Evolutionary conservation across 805 yeast genomes (phyloP), one percentile per base, ranked within the genome.

Genomic region (Starmera amethionina): DNA sequence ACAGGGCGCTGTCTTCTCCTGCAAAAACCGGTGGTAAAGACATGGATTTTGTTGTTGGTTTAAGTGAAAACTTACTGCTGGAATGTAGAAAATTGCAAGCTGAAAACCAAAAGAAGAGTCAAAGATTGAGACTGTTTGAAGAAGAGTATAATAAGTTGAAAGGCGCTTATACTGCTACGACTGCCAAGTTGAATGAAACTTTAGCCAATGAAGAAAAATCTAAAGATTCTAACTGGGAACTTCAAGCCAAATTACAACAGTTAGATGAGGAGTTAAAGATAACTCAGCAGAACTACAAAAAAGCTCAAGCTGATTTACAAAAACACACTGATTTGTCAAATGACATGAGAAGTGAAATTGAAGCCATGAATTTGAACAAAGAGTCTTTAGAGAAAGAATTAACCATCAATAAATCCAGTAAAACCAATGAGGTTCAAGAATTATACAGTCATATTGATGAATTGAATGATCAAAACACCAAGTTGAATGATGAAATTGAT

Each of bases 81-180:
- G 87, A 84, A 56, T 82, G 88, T 51, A 72, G 89, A 48, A 69
- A 81, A 45, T 64, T 83, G 41, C 80, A 76, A 40, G 79, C 82
- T 22, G 86, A 81, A 43, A 78, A 74, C 54, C 68, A 68, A 40
- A 62, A 60, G 46, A 64, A 69, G 46, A 69, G 70, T 43, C 46
- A 56, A 14, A 67, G 65, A 46, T 49, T 77, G 45, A 65, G 64
- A 44, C 49, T 64, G 3, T 49, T 65, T n/a, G 59, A 59, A 34
- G 71, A 68, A 22, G 77, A 73, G 39, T 59, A 67, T 37, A 62
- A 63, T 15, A 59, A 55, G 14, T 30, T 59, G 36, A 51, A 53
- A 37, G 29, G 38, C 3, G 46, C 38, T 3, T 48, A 55, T 39
- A 42, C 50, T 11, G 34, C 40, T 15, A 36, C 56, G 32, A 38